Evolutionary conservation across 2,329 filamentous ascomycete species (phyloP).

Genomic region (Hypoxylon sp.): DNA sequence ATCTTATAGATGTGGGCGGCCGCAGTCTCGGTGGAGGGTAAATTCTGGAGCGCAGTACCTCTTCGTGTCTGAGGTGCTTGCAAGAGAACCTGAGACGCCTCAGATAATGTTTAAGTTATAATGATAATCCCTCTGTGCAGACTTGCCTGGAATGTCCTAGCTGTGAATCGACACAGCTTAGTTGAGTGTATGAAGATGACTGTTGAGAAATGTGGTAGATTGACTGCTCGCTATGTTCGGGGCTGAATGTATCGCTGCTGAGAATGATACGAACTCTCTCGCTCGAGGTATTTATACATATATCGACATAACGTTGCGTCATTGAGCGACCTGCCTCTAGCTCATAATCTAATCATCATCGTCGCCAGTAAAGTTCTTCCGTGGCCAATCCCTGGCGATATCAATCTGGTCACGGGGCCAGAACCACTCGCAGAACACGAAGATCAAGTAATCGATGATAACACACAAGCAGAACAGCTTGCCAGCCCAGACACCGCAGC

Average conservation of each 20-base stretch:
- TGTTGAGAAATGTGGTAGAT: background rate
- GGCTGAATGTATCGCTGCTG: too few species aligned
- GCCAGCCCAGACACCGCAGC: constrained; percentile 97
- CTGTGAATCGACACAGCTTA: background rate
- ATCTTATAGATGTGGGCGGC: background rate
- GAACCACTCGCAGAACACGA: constrained; percentile 87
- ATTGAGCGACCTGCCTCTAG: background rate
- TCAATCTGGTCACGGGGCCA: constrained; percentile 90
- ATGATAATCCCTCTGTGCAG: background rate
- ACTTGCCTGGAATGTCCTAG: background rate
- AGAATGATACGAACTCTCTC: background rate
- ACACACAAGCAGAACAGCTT: constrained; percentile 97
- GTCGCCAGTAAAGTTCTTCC: constrained; percentile 67
- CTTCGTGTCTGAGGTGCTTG: background rate
- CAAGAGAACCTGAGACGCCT: background rate
- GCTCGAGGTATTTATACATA: background rate
- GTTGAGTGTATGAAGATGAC: background rate
- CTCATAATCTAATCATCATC: constrained; percentile 51
- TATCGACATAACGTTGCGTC: background rate
- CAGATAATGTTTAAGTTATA: background rate
- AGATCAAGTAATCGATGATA: constrained; percentile 93
- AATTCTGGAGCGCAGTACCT: background rate
- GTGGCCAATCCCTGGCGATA: constrained; percentile 91
- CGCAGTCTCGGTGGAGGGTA: background rate
- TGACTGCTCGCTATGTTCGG: background rate